Percentiles rank a stretch among this genome's conserved stretches.
These are phyloP conservation scores for Carallia pectinifolia DNA, from an alignment of 345 rosid genomes.

Conservation along the genomic window DNA sequence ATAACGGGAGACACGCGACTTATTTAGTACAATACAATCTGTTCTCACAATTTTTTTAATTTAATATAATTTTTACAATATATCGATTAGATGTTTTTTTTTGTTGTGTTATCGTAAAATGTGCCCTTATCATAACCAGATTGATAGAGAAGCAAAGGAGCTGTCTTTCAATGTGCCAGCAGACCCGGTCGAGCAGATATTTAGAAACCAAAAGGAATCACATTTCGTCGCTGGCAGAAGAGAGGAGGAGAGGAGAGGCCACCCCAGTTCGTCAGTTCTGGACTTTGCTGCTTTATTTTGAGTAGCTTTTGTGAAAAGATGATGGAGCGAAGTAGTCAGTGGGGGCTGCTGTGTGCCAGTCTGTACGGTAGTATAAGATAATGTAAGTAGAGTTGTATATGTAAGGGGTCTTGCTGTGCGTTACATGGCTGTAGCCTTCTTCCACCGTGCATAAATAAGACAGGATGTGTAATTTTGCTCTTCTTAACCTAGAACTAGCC, in stretches of 20 bases:
- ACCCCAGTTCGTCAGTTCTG: conserved; percentile 3
- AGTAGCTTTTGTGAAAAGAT: not conserved
- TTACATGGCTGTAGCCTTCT: not conserved
- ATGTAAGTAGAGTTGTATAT: not conserved
- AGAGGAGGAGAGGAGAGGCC: conserved; percentile 3
- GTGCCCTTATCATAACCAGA: not conserved
- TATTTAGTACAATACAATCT: too few relatives aligned
- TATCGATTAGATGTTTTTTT: too few relatives aligned
- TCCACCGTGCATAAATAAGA: conserved; percentile 7
- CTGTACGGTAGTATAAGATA: not conserved
- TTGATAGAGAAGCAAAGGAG: conserved; percentile 44
- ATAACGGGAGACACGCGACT: too few relatives aligned
- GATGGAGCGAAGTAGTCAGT: not conserved
- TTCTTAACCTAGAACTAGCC: not conserved
- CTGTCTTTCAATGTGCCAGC: conserved; percentile 34
- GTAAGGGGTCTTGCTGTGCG: not conserved
- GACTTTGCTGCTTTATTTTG: conserved; percentile 3
- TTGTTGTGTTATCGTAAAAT: too few relatives aligned
- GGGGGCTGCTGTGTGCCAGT: not conserved
- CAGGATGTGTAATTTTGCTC: not conserved
- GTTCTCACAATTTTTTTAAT: too few relatives aligned
- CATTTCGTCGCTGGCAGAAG: conserved; percentile 11
- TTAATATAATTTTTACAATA: too few relatives aligned
- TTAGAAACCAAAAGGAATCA: conserved; percentile 35
- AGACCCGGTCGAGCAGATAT: conserved; percentile 35